Evolutionary conservation across 2,329 filamentous ascomycete species (phyloP), one percentile per base, ranked within the genome.

Genomic region (Ceratocystis smalleyi): DNA sequence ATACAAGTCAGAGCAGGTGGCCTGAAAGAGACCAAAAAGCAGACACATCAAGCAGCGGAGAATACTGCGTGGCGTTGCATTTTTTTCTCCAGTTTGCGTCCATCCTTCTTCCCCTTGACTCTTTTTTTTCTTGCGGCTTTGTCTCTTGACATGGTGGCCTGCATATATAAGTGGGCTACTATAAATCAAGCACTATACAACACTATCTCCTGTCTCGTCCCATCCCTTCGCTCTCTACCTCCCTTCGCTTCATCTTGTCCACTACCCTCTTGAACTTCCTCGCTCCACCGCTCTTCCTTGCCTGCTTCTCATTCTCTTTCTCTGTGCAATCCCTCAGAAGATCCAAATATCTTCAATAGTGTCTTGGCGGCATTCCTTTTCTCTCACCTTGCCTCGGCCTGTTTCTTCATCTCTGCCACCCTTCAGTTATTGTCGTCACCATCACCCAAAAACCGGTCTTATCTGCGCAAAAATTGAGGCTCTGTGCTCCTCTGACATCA

Each of bases 401-500:
- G 4, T 24, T 51, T 24, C n/a, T 24, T 24, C 47, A 32, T 55
- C 51, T 6, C 51, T 35, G 8, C 32, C 17, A 55, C 27, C 15
- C 22, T 7, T 19, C 54, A 19, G 10, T 24, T 22, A 24, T 22
- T 51, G 17, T 57, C 27, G 24, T 35, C 27, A 35, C n/a, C 32
- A 15, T 7, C 54, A 35, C 27, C n/a, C 4, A 8, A 57, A n/a
- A 5, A 30, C 27, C n/a, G 27, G 54, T 30, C 27, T 35, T 57
- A 35, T 57, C 54, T 57, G 32, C 27, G 8, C 17, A 8, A 27
- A 40, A 57, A 57, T 57, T 57, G 54, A 57, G 54, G 54, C 54
- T 57, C 54, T 57, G 54, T 43, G 35, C 59, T 61, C 35, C 35
- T 40, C 59, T 61, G 59, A 61, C 59, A 61, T 61, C 59, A 47